Percentiles rank a stretch among this genome's conserved stretches.
Evolutionary conservation across 2,329 filamentous ascomycete species (phyloP).

Genomic region (Pezicula carpinea): DNA sequence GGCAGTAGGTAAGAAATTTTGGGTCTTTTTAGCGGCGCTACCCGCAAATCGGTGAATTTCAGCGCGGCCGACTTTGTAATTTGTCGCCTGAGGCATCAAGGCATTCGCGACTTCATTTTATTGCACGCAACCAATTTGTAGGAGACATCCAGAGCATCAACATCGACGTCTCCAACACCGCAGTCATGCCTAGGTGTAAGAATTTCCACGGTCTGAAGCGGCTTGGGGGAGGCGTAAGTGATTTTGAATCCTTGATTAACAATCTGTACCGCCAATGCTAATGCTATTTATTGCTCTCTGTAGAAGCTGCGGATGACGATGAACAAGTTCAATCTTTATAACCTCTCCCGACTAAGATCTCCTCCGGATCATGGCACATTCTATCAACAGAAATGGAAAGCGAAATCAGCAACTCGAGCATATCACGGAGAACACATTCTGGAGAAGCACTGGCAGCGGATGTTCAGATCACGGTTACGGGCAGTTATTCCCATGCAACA

Average conservation of each 20-base stretch:
- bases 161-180: not conserved
- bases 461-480: conserved; percentile 78
- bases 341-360: conserved; percentile 56
- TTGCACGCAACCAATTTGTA: not conserved
- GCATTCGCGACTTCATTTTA: not conserved
- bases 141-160: not conserved
- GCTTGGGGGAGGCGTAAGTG: conserved; percentile 46
- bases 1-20: no score
- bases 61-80: no score
- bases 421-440: conserved; percentile 96
- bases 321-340: conserved; percentile 97
- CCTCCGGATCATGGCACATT: conserved; percentile 58
- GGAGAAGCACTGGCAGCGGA: conserved; percentile 89
- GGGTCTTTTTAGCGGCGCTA: no score
- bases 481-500: conserved; percentile 84
- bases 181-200: conserved; percentile 40
- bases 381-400: conserved; percentile 97
- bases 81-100: no score
- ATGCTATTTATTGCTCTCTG: conserved; percentile 1
- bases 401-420: conserved; percentile 75
- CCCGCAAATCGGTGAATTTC: no score
- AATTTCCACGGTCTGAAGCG: conserved; percentile 64
- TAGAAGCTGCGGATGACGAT: conserved; percentile 94
- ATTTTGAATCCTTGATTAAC: not conserved
- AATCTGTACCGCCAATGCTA: conserved; percentile 3